phyloP scores from a whole-genome alignment of 805 yeast species.

The Cephaloascus albidus region DNA sequence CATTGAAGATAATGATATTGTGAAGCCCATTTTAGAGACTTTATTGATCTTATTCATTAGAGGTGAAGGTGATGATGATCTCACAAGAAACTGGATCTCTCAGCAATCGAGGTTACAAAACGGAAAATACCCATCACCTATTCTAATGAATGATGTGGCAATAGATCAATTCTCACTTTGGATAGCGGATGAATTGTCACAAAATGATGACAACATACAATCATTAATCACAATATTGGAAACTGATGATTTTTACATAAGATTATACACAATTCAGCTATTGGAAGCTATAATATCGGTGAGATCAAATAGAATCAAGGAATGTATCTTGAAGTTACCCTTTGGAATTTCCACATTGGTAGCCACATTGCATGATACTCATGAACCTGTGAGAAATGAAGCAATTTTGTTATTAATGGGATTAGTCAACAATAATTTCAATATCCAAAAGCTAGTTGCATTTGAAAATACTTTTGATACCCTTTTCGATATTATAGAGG shows the following conservation, averaged over 20 bases:
- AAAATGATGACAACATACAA: constrained; percentile 17
- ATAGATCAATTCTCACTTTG: constrained; percentile 86
- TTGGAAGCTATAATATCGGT: constrained; percentile 76
- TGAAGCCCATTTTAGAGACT: constrained; percentile 80
- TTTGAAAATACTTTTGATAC: constrained; percentile 88
- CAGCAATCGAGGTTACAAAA: constrained; percentile 65
- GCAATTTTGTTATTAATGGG: constrained; percentile 77
- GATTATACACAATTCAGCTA: constrained; percentile 75
- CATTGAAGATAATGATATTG: constrained; percentile 56
- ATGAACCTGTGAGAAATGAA: constrained; percentile 87
- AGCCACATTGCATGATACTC: constrained; percentile 24
- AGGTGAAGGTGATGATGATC: constrained; percentile 51
- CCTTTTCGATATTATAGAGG: constrained; percentile 67
- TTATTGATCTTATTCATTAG: constrained; percentile 72
- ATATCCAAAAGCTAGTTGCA: constrained; percentile 87
- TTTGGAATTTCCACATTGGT: constrained; percentile 75
- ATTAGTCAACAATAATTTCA: constrained; percentile 70
- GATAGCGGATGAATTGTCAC: constrained; percentile 91
- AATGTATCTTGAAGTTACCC: constrained; percentile 62
- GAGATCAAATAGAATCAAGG: constrained; percentile 67
- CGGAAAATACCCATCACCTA: constrained; percentile 74
- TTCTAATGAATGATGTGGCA: constrained; percentile 40
- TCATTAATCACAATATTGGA: not conserved
- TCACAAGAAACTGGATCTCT: constrained; percentile 63
- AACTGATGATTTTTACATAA: constrained; percentile 61